Conservation (phyloP, 805 yeast species). For the Wickerhamomyces chambardii region DNA sequence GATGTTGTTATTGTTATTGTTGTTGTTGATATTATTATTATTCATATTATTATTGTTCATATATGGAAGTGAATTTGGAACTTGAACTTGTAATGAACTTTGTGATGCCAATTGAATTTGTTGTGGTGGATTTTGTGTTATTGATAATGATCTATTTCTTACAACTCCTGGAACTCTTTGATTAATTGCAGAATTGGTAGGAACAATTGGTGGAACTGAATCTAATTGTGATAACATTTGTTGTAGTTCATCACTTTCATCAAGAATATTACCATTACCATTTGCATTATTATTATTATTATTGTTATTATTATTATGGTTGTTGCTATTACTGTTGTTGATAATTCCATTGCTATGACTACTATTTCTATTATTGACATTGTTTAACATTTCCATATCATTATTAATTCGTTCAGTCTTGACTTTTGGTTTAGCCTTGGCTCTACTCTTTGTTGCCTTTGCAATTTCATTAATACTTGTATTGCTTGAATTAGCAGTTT, state of each 20-base stretch:
- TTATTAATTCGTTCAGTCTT: too few relatives aligned
- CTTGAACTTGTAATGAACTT: conserved; percentile 1
- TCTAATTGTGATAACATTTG: conserved; percentile 18
- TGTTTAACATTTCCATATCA: too few relatives aligned
- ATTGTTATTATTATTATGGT: too few relatives aligned
- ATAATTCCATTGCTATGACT: too few relatives aligned
- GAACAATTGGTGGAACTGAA: conserved; percentile 16
- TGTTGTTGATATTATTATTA: not conserved
- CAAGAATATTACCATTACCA: not conserved
- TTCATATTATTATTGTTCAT: not conserved
- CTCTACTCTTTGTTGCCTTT: too few relatives aligned
- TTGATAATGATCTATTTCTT: conserved; percentile 6
- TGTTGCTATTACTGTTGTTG: too few relatives aligned
- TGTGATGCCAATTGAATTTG: not conserved
- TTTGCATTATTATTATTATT: not conserved
- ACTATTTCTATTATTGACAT: too few relatives aligned
- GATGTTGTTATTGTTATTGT: not conserved
- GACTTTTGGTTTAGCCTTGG: not conserved
- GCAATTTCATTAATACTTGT: too few relatives aligned
- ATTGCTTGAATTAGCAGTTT: not conserved
- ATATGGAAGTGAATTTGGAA: too few relatives aligned
- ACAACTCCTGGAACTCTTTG: conserved; percentile 4
- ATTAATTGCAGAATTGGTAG: conserved; percentile 3
- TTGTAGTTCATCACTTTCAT: conserved; percentile 6
- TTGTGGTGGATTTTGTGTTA: conserved; percentile 4